Evolutionary conservation across 2,329 filamentous ascomycete species (phyloP), one percentile per base, ranked within the genome.

Genomic region (Diaporthe ilicicola): DNA sequence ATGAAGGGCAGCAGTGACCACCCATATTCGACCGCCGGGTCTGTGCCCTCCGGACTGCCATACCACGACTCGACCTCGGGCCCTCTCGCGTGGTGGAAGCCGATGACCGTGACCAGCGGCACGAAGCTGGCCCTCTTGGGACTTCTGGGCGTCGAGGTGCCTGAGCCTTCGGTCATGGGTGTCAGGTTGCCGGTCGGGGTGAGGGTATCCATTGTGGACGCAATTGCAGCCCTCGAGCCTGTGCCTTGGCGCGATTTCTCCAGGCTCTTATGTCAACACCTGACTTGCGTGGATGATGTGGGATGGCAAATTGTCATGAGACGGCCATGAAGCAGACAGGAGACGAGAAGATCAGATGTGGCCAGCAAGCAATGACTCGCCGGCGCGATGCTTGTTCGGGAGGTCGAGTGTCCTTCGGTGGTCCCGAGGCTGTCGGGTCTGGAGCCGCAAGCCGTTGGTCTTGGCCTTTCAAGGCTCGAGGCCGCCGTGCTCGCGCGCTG

Each of bases 51-150:
- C 24, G 91, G 81, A 34, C 83, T 89, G 73, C 94, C 94, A 79
- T 97, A 94, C 93, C 95, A 98, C 77, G 88, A 89, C 84, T 98
- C 95, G 70, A 98, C 93, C 84, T 99, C 96, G 39, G 96, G 96
- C 10, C 96, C 96, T 79, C 90, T 87, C 68, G 93, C 92, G 86
- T 95, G 93, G 82, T 95, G 93, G 79, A 95, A 95, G 80, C 92
- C 93, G 76, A 95, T 92, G 71, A 95, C 92, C 74, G 91, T 90
- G 61, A 95, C 92, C 78, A 95, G 86, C 54, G 93, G 93, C 70
- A 85, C 83, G 79, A 91, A 92, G 72, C 83, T 82, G 12, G 32
- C 44, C 56, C 54, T 73, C 59, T 24, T 54, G 37, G 72, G 76
- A 70, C 72, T 72, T 55, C 10, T 66, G 48, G 72, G 72, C 37